Evolutionary conservation across 1,284 basidiomycete genomes (phyloP).

Genomic region (Moesziomyces antarcticus): DNA sequence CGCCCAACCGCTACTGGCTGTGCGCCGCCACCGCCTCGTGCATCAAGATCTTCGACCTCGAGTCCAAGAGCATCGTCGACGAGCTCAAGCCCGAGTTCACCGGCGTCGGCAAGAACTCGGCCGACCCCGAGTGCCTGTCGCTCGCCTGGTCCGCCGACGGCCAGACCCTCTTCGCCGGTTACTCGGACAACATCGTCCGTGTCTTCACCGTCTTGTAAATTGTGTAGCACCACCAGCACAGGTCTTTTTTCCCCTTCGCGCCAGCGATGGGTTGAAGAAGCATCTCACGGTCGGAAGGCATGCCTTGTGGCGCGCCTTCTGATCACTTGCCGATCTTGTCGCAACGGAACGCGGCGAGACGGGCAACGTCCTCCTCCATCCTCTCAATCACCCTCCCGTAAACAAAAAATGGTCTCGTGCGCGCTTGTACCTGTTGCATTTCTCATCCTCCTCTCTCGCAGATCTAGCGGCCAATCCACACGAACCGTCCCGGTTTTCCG

Average conservation of each 20-base stretch:
- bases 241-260: too few species aligned
- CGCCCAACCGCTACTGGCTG: conserved; percentile 91
- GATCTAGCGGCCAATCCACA: conserved; percentile 13
- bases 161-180: conserved; percentile 88
- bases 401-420: conserved; percentile 21
- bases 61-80: conserved; percentile 90
- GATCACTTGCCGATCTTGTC: neutral
- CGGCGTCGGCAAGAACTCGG: conserved; percentile 77
- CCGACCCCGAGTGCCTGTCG: conserved; percentile 94
- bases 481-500: conserved; percentile 6
- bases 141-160: conserved; percentile 99
- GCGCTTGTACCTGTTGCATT: conserved; percentile 19
- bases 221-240: conserved; percentile 1
- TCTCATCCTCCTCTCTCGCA: neutral
- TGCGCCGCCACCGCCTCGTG: conserved; percentile 97
- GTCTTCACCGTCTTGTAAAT: conserved; percentile 68
- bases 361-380: conserved; percentile 1
- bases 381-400: conserved; percentile 1
- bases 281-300: too few species aligned
- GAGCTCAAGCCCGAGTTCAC: conserved; percentile 80
- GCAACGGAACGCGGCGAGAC: neutral
- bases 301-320: too few species aligned
- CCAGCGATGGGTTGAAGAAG: too few species aligned
- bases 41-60: conserved; percentile 79
- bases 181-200: conserved; percentile 69